Evolutionary conservation across 73 alveolate genomes (phyloP), one percentile per base, ranked within the genome.

Genomic region (Paramecium pentaurelia): DNA sequence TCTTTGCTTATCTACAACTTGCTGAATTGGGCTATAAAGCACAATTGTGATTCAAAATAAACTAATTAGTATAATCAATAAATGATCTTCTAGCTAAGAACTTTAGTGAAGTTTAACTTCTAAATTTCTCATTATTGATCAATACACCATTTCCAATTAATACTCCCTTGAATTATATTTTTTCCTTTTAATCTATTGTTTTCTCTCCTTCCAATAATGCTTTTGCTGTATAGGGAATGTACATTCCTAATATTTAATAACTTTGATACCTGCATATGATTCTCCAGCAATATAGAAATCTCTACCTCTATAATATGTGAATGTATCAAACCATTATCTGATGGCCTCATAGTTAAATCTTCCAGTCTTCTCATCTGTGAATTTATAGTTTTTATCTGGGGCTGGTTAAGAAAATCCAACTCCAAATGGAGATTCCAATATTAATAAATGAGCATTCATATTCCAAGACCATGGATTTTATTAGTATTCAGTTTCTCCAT

Each of bases 391-490:
- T 18, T 85, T 94, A 3, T 42, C 93, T 0, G 60, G 70, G 14
- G 95, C 80, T 22, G 97, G 95, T 14, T 38, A 60, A 9, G 99
- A 96, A 92, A 90, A 98, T 28, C 99, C 99, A 11, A 98, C 99
- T 38, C 99, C 99, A 10, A 98, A 99, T 4, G 99, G 99, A 75
- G 97, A 94, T 86, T 98, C 99, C 18, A 98, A 92, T 92, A 95
- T 97, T 12, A 98, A 96, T 83, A 98, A 88, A 88, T 97, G 97
- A 68, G 98, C 98, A 9, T 96, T 92, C 51, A 45, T 93, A 95
- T 98, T 98, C 99, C 99, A 98, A n/a, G 99, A 95, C 88, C 96
- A 95, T 42, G 94, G 97, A 94, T 98, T 98, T 44, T 58, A 37
- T 58, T 90, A 64, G 89, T 98, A 88, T 22, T 85, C 95, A 7